These are phyloP conservation scores for Lignosus rhinocerotis DNA, from an alignment of 1,284 basidiomycete species.

Conservation along the genomic window DNA sequence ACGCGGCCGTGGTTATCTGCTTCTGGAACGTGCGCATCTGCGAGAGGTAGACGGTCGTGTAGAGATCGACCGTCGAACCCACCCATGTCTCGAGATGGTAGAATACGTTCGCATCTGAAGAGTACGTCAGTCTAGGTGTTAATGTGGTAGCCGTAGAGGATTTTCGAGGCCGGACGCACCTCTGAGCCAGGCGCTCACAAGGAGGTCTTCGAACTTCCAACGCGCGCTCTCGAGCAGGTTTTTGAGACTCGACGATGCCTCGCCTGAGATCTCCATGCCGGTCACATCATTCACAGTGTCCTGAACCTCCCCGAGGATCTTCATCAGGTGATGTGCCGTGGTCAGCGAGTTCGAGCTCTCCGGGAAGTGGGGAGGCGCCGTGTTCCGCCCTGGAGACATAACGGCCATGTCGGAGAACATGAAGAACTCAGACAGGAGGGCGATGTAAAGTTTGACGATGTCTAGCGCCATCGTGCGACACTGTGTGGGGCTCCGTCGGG, in stretches of 20 bases:
- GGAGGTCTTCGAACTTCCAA: constrained; percentile 87
- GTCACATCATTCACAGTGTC: constrained; percentile 86
- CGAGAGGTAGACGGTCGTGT: constrained; percentile 67
- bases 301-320: constrained; percentile 80
- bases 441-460: constrained; percentile 86
- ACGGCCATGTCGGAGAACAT: constrained; percentile 77
- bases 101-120: constrained; percentile 82
- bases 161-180: constrained; percentile 46
- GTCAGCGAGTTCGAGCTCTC: constrained; percentile 79
- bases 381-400: constrained; percentile 43
- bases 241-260: constrained; percentile 68
- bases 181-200: constrained; percentile 81
- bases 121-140: not conserved
- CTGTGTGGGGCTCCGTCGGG: constrained; percentile 77
- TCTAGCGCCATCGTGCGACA: constrained; percentile 91
- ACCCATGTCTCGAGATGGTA: constrained; percentile 89
- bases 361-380: constrained; percentile 69
- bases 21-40: constrained; percentile 85
- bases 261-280: constrained; percentile 78
- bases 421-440: constrained; percentile 89
- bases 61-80: constrained; percentile 55
- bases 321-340: constrained; percentile 79
- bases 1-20: constrained; percentile 77
- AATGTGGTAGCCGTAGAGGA: not conserved
- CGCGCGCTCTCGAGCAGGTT: constrained; percentile 79